Base-by-base conservation (phyloP, 2,329 filamentous ascomycete species). In the Epichloe aotearoae region DNA sequence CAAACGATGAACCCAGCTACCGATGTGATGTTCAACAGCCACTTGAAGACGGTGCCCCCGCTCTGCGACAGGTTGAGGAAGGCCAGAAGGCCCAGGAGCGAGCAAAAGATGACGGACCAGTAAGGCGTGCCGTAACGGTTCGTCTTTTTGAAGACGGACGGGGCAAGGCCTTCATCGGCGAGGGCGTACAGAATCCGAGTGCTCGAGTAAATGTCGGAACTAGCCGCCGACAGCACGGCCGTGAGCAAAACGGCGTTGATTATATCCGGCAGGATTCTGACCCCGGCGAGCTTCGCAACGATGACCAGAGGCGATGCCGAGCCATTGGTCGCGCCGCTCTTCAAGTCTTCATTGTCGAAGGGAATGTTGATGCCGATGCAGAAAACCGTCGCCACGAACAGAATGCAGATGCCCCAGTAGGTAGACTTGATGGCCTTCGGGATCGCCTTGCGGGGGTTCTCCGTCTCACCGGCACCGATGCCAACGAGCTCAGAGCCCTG, bases 171-270 rank as follows among this genome's bases (percentile, higher is more conserved):
- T 50, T 83, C 79, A 41, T 80, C 69, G 36, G 83, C 81, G 12
- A 88, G 72, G 10, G 78, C 80, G 55, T 86, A 73, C 37, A 88
- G 72, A 40, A 84, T 82, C 23, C 84, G 80, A 52, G 78, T 83
- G 53, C 80, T 81, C 41, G 83, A 84, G 69, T 86, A 88, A 53
- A 89, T 75, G 67, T 86, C 86, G 14, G 84, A 85, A 67, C 86
- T 88, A 53, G 84, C 86, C 5, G 86, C 86, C 0, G 84, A 87
- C 57, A 88, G 79, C 7, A 89, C 86, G 3, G 85, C 86, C 0
- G 85, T 87, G 20, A 91, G 72, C 10, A 91, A 77, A 7, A 88
- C 81, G 15, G 80, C 85, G 65, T 91, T 91, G 72, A 91, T 82
- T 61, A 90, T 82, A 58, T 79, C 71, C 5, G 80, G 77, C 4